Evolutionary conservation across 495 filamentous ascomycete species (phyloP), one percentile per base, ranked within the genome.

Genomic region (Thermochaetoides thermophila): DNA sequence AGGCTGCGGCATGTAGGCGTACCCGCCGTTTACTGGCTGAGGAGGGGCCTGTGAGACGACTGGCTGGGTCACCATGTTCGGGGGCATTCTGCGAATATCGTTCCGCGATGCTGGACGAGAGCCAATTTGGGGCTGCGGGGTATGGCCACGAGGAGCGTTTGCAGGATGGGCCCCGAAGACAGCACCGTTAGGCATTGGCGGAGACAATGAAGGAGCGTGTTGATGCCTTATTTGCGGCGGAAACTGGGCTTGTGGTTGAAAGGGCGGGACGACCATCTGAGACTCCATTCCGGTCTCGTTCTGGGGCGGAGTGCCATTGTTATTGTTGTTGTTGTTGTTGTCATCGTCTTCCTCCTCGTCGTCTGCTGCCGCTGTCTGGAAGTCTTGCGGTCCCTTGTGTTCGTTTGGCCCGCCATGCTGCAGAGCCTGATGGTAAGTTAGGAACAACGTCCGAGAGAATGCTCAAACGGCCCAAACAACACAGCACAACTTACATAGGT

Each of bases 381-480:
- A 97, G 51, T 97, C 89, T 31, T 73, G 72, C 13, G 87, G 89
- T 1, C 87, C 86, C 66, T 96, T 96, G 53, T 95, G 86, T 53
- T 97, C 89, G 55, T 91, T 89, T 17, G 89, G 75, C 29, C 71
- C 75, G 30, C 84, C 84, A 64, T 85, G 92, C 85, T 97, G 56
- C 31, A n/a, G n/a, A n/a, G n/a, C n/a, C n/a, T n/a, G n/a, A n/a
- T n/a, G n/a, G n/a, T n/a, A n/a, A n/a, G n/a, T n/a, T n/a, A n/a
- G n/a, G n/a, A n/a, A n/a, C n/a, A n/a, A n/a, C n/a, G n/a, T n/a
- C n/a, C n/a, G n/a, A n/a, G n/a, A n/a, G n/a, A n/a, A n/a, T n/a
- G n/a, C n/a, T n/a, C n/a, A n/a, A n/a, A n/a, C n/a, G n/a, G n/a
- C n/a, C n/a, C n/a, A n/a, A n/a, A n/a, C n/a, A n/a, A n/a, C n/a